These are phyloP conservation scores for Phytopythium cucurbitacearum DNA, from an alignment of 352 stramenopile genomes.

Conservation along the genomic window DNA sequence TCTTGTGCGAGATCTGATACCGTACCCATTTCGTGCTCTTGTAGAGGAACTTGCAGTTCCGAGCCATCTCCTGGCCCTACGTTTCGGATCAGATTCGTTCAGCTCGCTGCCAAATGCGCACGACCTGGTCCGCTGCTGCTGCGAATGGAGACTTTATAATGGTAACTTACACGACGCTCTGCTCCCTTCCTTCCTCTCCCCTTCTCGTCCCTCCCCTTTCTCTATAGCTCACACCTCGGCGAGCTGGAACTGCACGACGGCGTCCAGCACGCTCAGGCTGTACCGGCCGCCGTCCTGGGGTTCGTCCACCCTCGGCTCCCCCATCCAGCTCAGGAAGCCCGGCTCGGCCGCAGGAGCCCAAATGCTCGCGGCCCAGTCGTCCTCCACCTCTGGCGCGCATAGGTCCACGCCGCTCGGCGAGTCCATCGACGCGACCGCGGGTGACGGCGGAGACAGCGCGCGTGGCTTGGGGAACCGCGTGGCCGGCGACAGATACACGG, in stretches of 20 bases:
- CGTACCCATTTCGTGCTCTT: too few species aligned
- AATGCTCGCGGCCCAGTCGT: constrained; percentile 15
- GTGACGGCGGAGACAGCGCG: neutral
- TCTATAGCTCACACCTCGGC: constrained; percentile 12
- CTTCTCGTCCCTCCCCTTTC: too few species aligned
- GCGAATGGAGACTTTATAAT: too few species aligned
- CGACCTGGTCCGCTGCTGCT: too few species aligned
- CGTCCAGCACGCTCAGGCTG: constrained; percentile 38
- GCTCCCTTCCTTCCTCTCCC: too few species aligned
- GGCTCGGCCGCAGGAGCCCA: constrained; percentile 14
- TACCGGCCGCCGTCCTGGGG: constrained; percentile 20
- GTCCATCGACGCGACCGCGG: neutral
- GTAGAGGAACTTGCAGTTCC: too few species aligned
- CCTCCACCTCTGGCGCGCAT: constrained; percentile 14
- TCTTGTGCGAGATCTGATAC: too few species aligned
- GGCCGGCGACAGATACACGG: constrained; percentile 6
- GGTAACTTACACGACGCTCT: too few species aligned
- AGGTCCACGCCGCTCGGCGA: constrained; percentile 6
- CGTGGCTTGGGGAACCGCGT: constrained; percentile 5
- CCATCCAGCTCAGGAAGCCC: neutral
- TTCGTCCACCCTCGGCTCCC: constrained; percentile 10
- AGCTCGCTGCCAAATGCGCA: too few species aligned
- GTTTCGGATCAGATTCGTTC: too few species aligned
- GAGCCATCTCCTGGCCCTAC: too few species aligned
- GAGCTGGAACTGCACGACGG: constrained; percentile 40